Evolutionary conservation across 2,329 filamentous ascomycete species (phyloP).

Genomic region (Ilyonectria destructans): DNA sequence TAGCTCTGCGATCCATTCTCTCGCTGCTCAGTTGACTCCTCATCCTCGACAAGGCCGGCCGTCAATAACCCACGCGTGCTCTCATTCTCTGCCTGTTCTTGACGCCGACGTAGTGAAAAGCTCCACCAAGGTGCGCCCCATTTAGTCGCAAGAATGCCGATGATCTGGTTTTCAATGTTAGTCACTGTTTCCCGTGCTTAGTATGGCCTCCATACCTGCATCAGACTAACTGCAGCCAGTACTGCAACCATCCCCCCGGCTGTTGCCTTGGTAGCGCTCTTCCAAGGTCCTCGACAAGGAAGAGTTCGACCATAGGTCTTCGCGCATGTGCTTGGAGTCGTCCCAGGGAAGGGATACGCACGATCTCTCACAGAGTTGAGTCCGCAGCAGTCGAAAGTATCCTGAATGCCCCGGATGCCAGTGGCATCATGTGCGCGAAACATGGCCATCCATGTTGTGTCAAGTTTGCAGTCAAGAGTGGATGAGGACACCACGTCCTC

Average conservation of each 20-base stretch:
- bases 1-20: constrained; percentile 37
- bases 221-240: constrained; percentile 66
- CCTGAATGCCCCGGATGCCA: constrained; percentile 74
- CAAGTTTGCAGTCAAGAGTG: constrained; percentile 67
- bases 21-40: constrained; percentile 37
- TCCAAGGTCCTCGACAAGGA: constrained; percentile 72
- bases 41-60: constrained; percentile 51
- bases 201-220: constrained; percentile 66
- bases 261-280: constrained; percentile 66
- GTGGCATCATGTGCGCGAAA: constrained; percentile 66
- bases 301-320: constrained; percentile 61
- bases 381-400: constrained; percentile 78
- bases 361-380: constrained; percentile 71
- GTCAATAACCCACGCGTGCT: constrained; percentile 48
- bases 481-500: constrained; percentile 54
- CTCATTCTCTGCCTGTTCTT: constrained; percentile 32
- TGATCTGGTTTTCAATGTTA: constrained; percentile 43
- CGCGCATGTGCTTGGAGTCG: constrained; percentile 58
- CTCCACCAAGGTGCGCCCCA: constrained; percentile 53
- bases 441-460: constrained; percentile 69
- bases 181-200: neutral
- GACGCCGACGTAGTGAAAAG: constrained; percentile 36
- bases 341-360: constrained; percentile 72
- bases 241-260: constrained; percentile 71
- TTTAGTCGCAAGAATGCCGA: constrained; percentile 52